Base-by-base conservation (phyloP, 1,284 basidiomycete species). In the Fomitopsis schrenkii region DNA sequence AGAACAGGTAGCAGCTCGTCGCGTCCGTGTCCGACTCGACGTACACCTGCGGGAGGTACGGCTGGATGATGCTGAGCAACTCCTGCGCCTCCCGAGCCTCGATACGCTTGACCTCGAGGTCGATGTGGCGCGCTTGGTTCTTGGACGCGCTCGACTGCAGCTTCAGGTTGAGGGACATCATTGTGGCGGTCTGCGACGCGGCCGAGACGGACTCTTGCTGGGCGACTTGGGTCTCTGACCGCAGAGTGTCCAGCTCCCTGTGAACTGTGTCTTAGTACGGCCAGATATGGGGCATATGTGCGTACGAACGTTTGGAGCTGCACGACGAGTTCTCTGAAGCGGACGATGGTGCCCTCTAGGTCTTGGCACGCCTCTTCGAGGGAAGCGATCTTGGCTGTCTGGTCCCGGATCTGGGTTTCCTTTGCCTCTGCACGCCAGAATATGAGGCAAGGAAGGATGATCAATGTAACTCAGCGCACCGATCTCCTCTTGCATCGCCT, bases 111-210 rank as follows among this genome's bases (percentile, higher is more conserved):
- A 97, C 78, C 71, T 97, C 95, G 30, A 95, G 80, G 64, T 98
- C 95, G 61, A 98, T 90, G 19, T 84, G 87, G 72, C 89, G 90
- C 15, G 92, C 88, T 71, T 96, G 95, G 64, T 92, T 91, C 82
- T 96, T 97, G 41, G 88, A 83, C 0, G 91, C 94, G 1, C 92
- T 85, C 0, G 91, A 92, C 73, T 98, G 95, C 3, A 98, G 82
- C 73, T 94, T 97, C 73, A 97, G 82, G 72, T 97, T 97, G 61
- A 97, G 80, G 58, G 94, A 94, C 81, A 97, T 87, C 79, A 97
- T 89, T 63, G 90, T 85, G 59, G 94, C 83, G 53, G 90, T 84
- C 79, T 95, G 86, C 45, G 91, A 84, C 60, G 85, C 80, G 66
- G 91, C 80, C 15, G 84, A 85, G 4, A 88, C 90, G 7, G 91